Evolutionary conservation across 768 basidiomycete genomes (phyloP).

Genomic region (Lactarius vividus): DNA sequence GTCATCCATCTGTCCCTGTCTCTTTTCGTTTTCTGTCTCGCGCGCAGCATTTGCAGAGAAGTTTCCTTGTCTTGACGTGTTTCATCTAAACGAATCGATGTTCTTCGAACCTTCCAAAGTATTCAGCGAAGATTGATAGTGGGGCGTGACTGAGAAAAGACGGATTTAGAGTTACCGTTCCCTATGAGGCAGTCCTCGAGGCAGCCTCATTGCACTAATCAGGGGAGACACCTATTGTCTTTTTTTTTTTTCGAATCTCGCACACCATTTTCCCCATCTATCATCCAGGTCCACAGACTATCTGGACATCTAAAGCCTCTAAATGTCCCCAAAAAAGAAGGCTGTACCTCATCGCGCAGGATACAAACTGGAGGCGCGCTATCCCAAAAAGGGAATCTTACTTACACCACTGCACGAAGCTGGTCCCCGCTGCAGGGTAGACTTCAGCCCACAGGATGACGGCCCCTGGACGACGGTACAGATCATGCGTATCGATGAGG

Average conservation of each 20-base stretch:
- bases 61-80: conserved; percentile 6
- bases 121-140: neutral
- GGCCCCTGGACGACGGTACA: conserved; percentile 15
- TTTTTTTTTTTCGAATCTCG: neutral
- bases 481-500: conserved; percentile 5
- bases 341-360: neutral
- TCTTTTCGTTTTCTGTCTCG: conserved; percentile 12
- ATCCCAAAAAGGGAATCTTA: neutral
- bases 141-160: neutral
- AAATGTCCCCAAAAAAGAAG: neutral
- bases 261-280: neutral
- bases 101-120: neutral
- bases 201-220: conserved; percentile 7
- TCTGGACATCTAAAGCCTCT: neutral
- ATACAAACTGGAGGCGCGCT: neutral
- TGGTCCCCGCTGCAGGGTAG: conserved; percentile 16
- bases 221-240: neutral
- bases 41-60: conserved; percentile 4
- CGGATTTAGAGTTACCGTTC: neutral
- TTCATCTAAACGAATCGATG: conserved; percentile 7
- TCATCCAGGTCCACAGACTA: neutral
- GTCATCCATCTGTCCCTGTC: conserved; percentile 1
- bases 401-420: neutral
- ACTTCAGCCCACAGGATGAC: neutral
- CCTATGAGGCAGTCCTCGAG: conserved; percentile 3